These are phyloP conservation scores for Aureobasidium pullulans DNA, from an alignment of 2,329 filamentous ascomycete species.

Conservation along the genomic window DNA sequence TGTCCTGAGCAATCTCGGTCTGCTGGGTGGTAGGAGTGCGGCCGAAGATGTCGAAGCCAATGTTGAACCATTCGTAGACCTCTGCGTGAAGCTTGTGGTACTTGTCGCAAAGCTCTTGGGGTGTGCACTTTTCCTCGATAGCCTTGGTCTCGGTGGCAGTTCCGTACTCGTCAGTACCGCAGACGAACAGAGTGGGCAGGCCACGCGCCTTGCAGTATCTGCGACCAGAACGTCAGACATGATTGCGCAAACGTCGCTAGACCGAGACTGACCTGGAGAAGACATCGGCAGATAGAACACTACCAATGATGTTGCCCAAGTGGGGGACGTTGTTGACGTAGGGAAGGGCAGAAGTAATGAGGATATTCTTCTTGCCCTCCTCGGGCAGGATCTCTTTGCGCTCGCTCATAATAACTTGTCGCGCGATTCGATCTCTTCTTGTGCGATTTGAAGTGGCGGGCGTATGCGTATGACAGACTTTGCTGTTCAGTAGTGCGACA, in stretches of 20 bases:
- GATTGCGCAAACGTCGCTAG: neutral
- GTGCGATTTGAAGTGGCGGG: neutral
- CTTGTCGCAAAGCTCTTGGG: conserved; percentile 80
- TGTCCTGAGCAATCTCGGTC: conserved; percentile 85
- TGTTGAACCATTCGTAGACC: conserved; percentile 94
- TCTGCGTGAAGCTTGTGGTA: conserved; percentile 85
- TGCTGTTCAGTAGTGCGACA: neutral
- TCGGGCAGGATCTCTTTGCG: conserved; percentile 40
- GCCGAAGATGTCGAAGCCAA: conserved; percentile 90
- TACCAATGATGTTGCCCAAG: conserved; percentile 81
- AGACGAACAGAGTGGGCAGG: conserved; percentile 74
- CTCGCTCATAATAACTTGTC: conserved; percentile 15
- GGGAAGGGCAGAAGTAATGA: conserved; percentile 86
- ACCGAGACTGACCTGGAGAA: conserved; percentile 36
- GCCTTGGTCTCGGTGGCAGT: conserved; percentile 95
- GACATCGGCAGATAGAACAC: conserved; percentile 81
- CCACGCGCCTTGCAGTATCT: conserved; percentile 75
- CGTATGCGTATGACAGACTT: neutral
- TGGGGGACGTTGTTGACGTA: conserved; percentile 74
- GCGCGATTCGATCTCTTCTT: neutral
- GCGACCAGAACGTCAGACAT: conserved; percentile 15
- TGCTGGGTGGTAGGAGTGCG: conserved; percentile 84
- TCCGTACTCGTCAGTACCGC: conserved; percentile 89
- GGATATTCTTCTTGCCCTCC: conserved; percentile 67
- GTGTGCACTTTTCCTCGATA: conserved; percentile 75